Base-by-base conservation (phyloP, 495 filamentous ascomycete genomes). In the Aspergillus sclerotioniger region DNA sequence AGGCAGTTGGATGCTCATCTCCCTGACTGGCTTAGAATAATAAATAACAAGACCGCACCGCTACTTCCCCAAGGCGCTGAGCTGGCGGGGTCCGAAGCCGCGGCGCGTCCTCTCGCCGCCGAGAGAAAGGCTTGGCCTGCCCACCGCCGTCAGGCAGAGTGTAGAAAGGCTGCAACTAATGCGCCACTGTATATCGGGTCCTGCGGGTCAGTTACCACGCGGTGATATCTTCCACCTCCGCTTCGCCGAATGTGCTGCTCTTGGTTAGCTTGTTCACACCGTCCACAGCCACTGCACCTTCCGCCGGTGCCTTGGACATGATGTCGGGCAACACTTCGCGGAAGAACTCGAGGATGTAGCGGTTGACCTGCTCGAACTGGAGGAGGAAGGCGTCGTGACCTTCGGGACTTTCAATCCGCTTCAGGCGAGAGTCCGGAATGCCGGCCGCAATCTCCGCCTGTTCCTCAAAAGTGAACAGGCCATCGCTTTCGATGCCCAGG, bases 351-450 rank as follows among this genome's bases (percentile, higher is more conserved):
- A 97, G 67, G 44, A 96, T 89, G 68, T 96, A 87, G 21, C 72
- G 74, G 70, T 98, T 98, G 56, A 98, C 94, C 76, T 98, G 93
- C 74, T 96, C 89, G 64, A 98, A 98, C 70, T 98, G 92, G 52
- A 98, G 76, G 60, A 98, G 75, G 71, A 98, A 98, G 1, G 94
- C 94, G 69, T 98, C 94, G 62, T 98, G 94, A 8, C 94, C 94
- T 68, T 98, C 94, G 2, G 90, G 88, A 59, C 87, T 92, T 63
- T 97, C 90, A 49, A 98, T 98, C 32, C 83, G 89, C 68, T 90
- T 82, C 25, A 98, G 73, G 25, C 86, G 77, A 0, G 88, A 87
- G 59, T 92, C 76, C 1, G 88, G 87, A 59, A 98, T 96, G 35
- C 86, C 86, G 12, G 84, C 84, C 1, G 92, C 94, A 35, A 98